Evolutionary conservation across 1,284 basidiomycete genomes (phyloP), one percentile per base, ranked within the genome.

Genomic region (Phylloporus sp.): DNA sequence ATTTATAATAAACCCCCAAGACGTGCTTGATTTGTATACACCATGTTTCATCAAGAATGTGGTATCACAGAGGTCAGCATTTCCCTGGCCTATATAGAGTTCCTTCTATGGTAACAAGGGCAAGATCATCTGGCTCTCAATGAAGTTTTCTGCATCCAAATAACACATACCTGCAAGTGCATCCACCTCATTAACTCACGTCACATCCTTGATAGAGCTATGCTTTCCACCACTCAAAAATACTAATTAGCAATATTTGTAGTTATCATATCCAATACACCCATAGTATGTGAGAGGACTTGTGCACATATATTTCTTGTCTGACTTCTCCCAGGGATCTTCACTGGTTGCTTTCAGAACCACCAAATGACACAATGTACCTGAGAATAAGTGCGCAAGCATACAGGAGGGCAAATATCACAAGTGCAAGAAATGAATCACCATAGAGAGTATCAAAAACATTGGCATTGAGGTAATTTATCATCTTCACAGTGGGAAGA

Each of bases 91-190:
- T 94, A 93, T 71, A 76, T 86, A 94, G 75, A 72, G 79, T 37
- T 73, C 72, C 11, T 78, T 77, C 47, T 82, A 91, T 17, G 91
- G 91, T 1, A 91, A 92, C 0, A 84, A 84, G 64, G 85, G 85
- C 11, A 84, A 83, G 69, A 80, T 81, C 42, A 68, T 89, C 37
- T 93, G 92, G 90, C 76, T 93, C 28, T 84, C 86, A 2, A 93
- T 88, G 85, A 93, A 93, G 71, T 88, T 90, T 70, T 91, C 88
- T 28, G 91, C 91, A 29, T 93, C 88, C 79, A 93, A 92, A 91
- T 93, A 78, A 88, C 87, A 68, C 37, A 78, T 73, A 29, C 61
- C 26, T 22, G 39, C 51, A 20, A 24, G 44, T n/a, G 32, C 51
- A 39, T 40, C 31, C 18, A 53, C 51, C 54, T 65, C 53, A 24